These are phyloP conservation scores for Rhizophora mangle DNA, from an alignment of 345 rosid species.

Conservation along the genomic window DNA sequence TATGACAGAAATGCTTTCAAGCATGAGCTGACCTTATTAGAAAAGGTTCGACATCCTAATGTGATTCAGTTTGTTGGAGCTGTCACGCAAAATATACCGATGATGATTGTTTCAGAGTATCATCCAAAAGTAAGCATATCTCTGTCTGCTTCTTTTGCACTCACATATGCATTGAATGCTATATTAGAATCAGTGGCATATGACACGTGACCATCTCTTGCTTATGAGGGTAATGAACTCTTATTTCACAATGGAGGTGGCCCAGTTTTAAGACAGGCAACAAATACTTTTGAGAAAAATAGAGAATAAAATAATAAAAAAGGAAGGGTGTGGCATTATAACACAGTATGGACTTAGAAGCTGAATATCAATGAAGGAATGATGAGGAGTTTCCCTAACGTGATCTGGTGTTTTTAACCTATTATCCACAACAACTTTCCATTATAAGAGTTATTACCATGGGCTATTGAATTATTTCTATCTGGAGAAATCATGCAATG, in stretches of 20 bases:
- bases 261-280: too few species aligned
- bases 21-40: conserved; percentile 74
- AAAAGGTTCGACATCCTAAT: conserved; percentile 94
- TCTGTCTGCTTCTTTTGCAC: conserved; percentile 14
- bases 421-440: not conserved
- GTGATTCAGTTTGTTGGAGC: conserved; percentile 98
- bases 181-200: too few species aligned
- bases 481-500: not conserved
- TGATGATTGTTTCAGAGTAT: conserved; percentile 92
- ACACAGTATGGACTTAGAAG: not conserved
- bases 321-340: not conserved
- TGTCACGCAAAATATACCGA: conserved; percentile 90
- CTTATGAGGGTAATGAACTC: too few species aligned
- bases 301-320: not conserved
- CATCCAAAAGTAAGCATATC: conserved; percentile 65
- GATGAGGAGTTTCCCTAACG: not conserved
- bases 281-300: too few species aligned
- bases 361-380: not conserved
- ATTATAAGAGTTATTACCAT: too few species aligned
- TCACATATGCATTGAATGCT: too few species aligned
- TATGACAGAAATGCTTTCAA: conserved; percentile 74
- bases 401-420: not conserved
- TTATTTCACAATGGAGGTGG: too few species aligned
- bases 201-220: too few species aligned
- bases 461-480: not conserved